Percentiles rank a stretch among this genome's conserved stretches.
These are phyloP conservation scores for Solanum acaule DNA, from an alignment of 257 asterid genomes.

Conservation along the genomic window DNA sequence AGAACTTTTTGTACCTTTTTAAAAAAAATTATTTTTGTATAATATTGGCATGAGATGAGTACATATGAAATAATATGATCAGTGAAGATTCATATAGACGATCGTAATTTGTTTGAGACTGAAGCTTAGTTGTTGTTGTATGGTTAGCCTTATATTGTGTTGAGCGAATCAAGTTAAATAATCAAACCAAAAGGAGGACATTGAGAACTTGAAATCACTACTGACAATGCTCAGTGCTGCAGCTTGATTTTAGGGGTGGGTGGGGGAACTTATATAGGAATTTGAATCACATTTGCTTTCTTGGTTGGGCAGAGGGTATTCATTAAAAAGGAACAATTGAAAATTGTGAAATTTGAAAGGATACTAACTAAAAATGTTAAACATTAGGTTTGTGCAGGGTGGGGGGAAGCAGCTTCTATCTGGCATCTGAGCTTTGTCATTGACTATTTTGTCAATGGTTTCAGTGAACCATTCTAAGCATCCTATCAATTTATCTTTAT, in stretches of 20 bases:
- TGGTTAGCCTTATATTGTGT: background rate
- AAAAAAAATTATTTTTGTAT: too few relatives aligned
- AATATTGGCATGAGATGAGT: too few relatives aligned
- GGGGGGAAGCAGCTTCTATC: background rate
- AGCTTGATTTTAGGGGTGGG: background rate
- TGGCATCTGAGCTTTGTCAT: background rate
- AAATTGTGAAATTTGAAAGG: background rate
- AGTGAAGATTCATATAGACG: too few relatives aligned
- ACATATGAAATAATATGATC: too few relatives aligned
- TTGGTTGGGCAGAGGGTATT: background rate
- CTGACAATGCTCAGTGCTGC: background rate
- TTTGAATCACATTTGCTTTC: background rate
- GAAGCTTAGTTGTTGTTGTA: background rate
- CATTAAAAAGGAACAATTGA: background rate
- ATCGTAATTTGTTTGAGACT: too few relatives aligned
- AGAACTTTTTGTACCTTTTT: too few relatives aligned
- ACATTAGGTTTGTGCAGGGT: background rate
- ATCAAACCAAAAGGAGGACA: background rate
- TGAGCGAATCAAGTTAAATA: background rate
- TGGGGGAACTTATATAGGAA: background rate
- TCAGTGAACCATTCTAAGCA: background rate
- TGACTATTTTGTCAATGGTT: background rate
- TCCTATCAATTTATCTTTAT: background rate
- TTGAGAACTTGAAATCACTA: background rate
- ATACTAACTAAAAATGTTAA: background rate